Percentiles rank a stretch among this genome's conserved stretches.
These are phyloP conservation scores for Aspergillus fischeri DNA, from an alignment of 2,329 filamentous ascomycete genomes.

Conservation along the genomic window DNA sequence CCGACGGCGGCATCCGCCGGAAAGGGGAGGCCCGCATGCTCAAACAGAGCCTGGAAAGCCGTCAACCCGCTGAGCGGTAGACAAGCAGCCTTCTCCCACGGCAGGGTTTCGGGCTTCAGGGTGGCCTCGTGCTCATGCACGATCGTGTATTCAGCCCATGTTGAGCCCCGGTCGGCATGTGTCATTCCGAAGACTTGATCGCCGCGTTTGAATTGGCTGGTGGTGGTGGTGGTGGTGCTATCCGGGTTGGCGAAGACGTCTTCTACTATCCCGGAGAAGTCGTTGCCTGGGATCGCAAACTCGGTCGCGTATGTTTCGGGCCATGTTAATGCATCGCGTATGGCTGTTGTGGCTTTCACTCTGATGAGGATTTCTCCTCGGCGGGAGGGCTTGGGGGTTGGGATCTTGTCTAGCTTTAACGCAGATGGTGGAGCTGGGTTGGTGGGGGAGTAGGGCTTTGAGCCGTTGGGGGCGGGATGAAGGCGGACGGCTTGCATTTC, in stretches of 20 bases:
- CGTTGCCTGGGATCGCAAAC: constrained; percentile 20
- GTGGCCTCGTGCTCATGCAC: constrained; percentile 14
- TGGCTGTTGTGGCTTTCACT: constrained; percentile 11
- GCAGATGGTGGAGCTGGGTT: constrained; percentile 10
- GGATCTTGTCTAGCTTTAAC: constrained; percentile 5
- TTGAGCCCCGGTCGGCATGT: constrained; percentile 12
- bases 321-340: constrained; percentile 15
- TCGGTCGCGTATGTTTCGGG: constrained; percentile 24
- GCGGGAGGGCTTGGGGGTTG: constrained; percentile 5
- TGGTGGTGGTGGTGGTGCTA: too few species aligned
- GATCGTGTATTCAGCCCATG: constrained; percentile 29
- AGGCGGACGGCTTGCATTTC: constrained; percentile 9
- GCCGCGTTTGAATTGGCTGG: constrained; percentile 16
- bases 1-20: too few species aligned
- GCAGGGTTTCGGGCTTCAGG: too few species aligned
- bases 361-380: constrained; percentile 6
- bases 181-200: constrained; percentile 29
- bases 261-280: constrained; percentile 18
- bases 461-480: constrained; percentile 1
- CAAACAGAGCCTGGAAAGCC: too few species aligned
- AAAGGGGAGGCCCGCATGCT: too few species aligned
- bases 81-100: too few species aligned
- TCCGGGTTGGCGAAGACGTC: constrained; percentile 5
- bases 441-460: constrained; percentile 3
- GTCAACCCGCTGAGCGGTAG: too few species aligned